These are phyloP conservation scores for Bryum argenteum DNA, from an alignment of 225 moss, liverwort and hornwort species.

Conservation along the genomic window DNA sequence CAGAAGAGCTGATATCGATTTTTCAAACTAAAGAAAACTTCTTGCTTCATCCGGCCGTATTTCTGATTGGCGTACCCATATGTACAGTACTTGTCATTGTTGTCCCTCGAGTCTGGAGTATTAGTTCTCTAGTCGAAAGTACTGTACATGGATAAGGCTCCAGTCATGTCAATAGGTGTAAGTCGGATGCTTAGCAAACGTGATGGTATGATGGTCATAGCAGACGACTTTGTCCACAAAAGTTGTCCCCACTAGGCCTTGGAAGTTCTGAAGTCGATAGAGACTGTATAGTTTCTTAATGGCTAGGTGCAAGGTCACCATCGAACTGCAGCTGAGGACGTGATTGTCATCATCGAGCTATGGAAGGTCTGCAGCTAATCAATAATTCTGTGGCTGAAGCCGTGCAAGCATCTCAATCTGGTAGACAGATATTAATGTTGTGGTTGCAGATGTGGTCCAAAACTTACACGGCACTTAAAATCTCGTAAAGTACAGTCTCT, in stretches of 20 bases:
- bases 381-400: neutral
- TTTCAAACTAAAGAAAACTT: neutral
- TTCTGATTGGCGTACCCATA: conserved; percentile 12
- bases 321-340: neutral
- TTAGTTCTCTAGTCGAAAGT: neutral
- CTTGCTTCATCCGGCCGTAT: conserved; percentile 12
- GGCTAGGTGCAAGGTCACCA: neutral
- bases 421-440: neutral
- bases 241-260: neutral
- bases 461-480: neutral
- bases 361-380: neutral
- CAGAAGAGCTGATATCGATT: conserved; percentile 14
- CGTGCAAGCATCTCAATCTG: neutral
- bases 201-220: neutral
- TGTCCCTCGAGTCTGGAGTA: neutral
- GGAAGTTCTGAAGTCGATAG: neutral
- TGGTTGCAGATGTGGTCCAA: neutral
- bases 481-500: no score
- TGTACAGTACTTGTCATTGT: neutral
- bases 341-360: neutral
- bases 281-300: neutral
- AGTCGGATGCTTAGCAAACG: neutral
- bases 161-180: no score
- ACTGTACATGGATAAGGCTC: neutral
- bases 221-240: neutral